Conservation (phyloP, 148 eudicot genomes). For the Chenopodium berlandieri region DNA sequence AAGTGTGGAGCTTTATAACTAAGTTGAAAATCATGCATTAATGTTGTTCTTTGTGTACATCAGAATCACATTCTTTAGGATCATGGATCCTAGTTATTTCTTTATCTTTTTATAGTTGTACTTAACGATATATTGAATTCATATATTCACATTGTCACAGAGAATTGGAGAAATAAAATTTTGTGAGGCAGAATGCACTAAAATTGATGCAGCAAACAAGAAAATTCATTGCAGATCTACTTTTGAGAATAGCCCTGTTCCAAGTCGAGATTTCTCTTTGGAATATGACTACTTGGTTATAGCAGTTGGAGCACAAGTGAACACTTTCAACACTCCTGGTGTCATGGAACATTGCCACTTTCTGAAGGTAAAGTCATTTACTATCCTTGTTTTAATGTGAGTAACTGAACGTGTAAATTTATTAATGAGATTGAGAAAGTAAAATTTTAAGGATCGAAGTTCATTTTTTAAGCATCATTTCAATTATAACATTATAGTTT, state of each 20-base stretch:
- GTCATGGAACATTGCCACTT: conserved; percentile 85
- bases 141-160: conserved; percentile 29
- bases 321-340: conserved; percentile 91
- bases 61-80: neutral
- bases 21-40: neutral
- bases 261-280: conserved; percentile 55
- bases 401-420: neutral
- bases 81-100: neutral
- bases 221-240: conserved; percentile 58
- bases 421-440: neutral
- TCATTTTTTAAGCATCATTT: neutral
- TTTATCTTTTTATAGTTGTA: no score
- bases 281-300: conserved; percentile 81
- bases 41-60: neutral
- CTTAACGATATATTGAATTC: neutral
- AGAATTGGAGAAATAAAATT: conserved; percentile 60
- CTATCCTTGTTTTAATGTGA: neutral
- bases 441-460: no score
- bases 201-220: conserved; percentile 62
- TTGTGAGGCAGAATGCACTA: conserved; percentile 82
- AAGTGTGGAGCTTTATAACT: neutral
- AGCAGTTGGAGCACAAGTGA: conserved; percentile 84
- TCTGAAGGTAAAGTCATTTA: conserved; percentile 55
- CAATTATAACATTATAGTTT: no score
- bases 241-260: conserved; percentile 44